These are phyloP conservation scores for Chaetomium tenue DNA, from an alignment of 495 filamentous ascomycete species.

Conservation along the genomic window DNA sequence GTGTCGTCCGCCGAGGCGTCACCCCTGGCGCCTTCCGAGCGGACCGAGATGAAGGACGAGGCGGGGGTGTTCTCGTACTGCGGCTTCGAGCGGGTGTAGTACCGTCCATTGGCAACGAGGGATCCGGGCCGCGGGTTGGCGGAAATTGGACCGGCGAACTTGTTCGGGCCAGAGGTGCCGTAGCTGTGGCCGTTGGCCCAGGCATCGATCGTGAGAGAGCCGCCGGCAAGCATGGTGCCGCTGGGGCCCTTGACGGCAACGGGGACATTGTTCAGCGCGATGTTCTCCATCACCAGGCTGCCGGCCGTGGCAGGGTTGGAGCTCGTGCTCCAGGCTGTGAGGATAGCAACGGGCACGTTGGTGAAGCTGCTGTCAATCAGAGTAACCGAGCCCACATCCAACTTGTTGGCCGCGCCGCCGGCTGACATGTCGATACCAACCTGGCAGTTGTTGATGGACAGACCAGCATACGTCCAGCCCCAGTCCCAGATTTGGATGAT, in stretches of 20 bases:
- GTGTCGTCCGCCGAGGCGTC: constrained; percentile 72
- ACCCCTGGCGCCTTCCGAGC: constrained; percentile 65
- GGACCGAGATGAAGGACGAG: constrained; percentile 59
- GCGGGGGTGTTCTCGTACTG: constrained; percentile 56
- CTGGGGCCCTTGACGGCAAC: constrained; percentile 58
- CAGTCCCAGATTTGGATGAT: constrained; percentile 56
- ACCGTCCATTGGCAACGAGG: constrained; percentile 42
- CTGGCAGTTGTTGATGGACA: constrained; percentile 64
- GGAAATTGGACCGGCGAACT: constrained; percentile 37
- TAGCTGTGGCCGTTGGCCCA: constrained; percentile 49
- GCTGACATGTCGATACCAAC: constrained; percentile 73
- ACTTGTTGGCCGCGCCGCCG: constrained; percentile 42
- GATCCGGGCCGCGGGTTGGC: constrained; percentile 42
- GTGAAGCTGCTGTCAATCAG: constrained; percentile 72
- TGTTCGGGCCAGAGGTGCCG: constrained; percentile 41
- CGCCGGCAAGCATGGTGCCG: constrained; percentile 57
- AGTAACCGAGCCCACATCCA: constrained; percentile 56
- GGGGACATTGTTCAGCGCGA: constrained; percentile 59
- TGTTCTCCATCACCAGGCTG: constrained; percentile 63
- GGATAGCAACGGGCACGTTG: constrained; percentile 65
- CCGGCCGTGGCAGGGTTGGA: constrained; percentile 52
- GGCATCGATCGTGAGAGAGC: constrained; percentile 52
- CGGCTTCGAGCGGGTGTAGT: constrained; percentile 56
- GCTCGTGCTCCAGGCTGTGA: constrained; percentile 58
- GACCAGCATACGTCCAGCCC: constrained; percentile 57